Evolutionary conservation across 805 yeast species (phyloP).

Genomic region (Cyberlindnera saturnus): DNA sequence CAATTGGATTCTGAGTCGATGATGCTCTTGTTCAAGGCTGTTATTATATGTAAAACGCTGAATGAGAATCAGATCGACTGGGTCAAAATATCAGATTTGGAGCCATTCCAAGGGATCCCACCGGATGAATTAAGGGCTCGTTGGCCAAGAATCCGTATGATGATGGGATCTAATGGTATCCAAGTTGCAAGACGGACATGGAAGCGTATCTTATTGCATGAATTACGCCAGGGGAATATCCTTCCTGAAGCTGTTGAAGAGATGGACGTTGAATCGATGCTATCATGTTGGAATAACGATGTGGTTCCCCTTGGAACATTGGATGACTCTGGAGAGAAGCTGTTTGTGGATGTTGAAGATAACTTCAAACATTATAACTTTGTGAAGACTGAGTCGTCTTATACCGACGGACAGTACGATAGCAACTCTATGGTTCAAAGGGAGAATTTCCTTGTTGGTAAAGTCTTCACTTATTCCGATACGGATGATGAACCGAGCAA

Average conservation of each 20-base stretch:
- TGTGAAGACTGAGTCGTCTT: conserved; percentile 24
- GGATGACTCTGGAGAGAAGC: conserved; percentile 15
- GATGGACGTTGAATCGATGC: conserved; percentile 44
- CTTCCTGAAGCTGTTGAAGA: conserved; percentile 43
- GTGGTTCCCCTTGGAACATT: conserved; percentile 26
- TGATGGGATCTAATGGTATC: conserved; percentile 55
- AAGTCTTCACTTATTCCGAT: conserved; percentile 34
- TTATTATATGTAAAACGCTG: conserved; percentile 62
- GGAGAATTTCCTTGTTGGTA: conserved; percentile 45
- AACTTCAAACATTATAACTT: conserved; percentile 44
- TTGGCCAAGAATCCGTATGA: conserved; percentile 65
- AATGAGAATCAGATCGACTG: conserved; percentile 56
- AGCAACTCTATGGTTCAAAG: conserved; percentile 67
- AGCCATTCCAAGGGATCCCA: conserved; percentile 30
- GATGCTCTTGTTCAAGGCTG: conserved; percentile 46
- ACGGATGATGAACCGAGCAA: conserved; percentile 2
- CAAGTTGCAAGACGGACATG: conserved; percentile 50
- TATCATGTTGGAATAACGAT: conserved; percentile 59
- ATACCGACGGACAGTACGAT: conserved; percentile 35
- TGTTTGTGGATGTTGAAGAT: conserved; percentile 35
- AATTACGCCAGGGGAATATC: conserved; percentile 51
- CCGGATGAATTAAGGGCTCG: conserved; percentile 46
- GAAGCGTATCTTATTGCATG: conserved; percentile 57
- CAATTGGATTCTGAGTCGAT: conserved; percentile 16
- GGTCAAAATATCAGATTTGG: conserved; percentile 45